These are phyloP conservation scores for Arthonia radiata DNA, from an alignment of 495 filamentous ascomycete species.

Conservation along the genomic window DNA sequence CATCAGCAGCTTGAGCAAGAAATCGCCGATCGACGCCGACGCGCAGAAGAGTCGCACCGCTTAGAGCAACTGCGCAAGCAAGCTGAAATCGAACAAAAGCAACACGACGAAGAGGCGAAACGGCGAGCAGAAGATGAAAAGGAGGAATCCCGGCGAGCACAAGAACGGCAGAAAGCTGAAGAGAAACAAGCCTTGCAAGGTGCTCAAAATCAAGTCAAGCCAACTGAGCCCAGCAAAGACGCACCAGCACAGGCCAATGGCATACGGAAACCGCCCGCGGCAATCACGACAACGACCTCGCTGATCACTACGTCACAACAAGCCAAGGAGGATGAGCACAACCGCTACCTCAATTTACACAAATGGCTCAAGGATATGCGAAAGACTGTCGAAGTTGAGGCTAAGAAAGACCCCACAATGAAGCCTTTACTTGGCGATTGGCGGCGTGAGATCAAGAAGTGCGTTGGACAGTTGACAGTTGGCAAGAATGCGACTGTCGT, in stretches of 20 bases:
- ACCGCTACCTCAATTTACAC: constrained; percentile 45
- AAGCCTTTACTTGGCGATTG: constrained; percentile 50
- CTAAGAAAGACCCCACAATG: constrained; percentile 25
- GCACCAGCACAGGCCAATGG: no score
- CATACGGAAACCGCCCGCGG: no score
- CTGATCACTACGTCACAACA: constrained; percentile 5
- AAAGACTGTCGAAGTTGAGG: constrained; percentile 21
- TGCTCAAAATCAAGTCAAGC: no score
- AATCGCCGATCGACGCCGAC: no score
- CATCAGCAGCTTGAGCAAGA: constrained; percentile 17
- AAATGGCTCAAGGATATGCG: constrained; percentile 47
- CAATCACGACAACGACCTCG: constrained; percentile 3
- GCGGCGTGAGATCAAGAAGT: constrained; percentile 43
- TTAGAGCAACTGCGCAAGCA: constrained; percentile 1
- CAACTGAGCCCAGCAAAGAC: background rate
- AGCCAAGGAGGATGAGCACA: constrained; percentile 21
- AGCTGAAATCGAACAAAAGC: constrained; percentile 1
- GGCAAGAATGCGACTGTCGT: constrained; percentile 34
- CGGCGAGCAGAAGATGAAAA: constrained; percentile 14
- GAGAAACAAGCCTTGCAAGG: background rate
- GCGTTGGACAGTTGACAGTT: constrained; percentile 46
- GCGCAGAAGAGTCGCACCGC: no score
- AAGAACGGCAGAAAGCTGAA: constrained; percentile 3
- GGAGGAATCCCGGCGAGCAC: constrained; percentile 15
- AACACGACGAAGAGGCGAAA: constrained; percentile 10